These are phyloP conservation scores for Halophytophthora batemanensis DNA, from an alignment of 352 stramenopile genomes.

Conservation along the genomic window DNA sequence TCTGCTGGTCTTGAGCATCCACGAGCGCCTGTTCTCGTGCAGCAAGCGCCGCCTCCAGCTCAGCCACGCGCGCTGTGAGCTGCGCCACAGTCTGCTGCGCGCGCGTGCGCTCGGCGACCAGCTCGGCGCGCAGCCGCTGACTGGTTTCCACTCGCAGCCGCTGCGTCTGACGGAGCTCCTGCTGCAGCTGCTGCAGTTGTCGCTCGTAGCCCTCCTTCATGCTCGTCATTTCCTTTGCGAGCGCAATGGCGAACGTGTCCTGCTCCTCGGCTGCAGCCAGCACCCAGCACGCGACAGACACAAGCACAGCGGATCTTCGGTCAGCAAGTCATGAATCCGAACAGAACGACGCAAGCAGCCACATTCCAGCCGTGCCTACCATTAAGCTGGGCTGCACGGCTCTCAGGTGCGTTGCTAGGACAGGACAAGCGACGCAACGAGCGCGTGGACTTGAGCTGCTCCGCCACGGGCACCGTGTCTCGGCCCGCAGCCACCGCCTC, in stretches of 20 bases:
- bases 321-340: not conserved
- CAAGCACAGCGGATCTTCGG: constrained; percentile 14
- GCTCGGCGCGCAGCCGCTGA: constrained; percentile 44
- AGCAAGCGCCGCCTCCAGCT: constrained; percentile 35
- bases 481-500: constrained; percentile 62
- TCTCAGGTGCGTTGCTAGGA: constrained; percentile 18
- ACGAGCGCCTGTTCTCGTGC: constrained; percentile 25
- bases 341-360: not conserved
- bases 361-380: too few relatives aligned
- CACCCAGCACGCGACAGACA: too few relatives aligned
- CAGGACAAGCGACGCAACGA: constrained; percentile 21
- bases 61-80: constrained; percentile 35
- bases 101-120: constrained; percentile 46
- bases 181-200: constrained; percentile 62
- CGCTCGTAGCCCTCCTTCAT: constrained; percentile 70
- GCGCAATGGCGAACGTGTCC: constrained; percentile 68
- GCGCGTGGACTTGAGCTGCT: constrained; percentile 41
- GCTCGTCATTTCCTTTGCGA: constrained; percentile 61
- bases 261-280: constrained; percentile 47
- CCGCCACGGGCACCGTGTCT: constrained; percentile 47
- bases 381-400: constrained; percentile 17
- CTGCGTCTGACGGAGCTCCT: constrained; percentile 46
- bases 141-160: constrained; percentile 38
- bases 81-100: constrained; percentile 39
- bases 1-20: constrained; percentile 29